Evolutionary conservation across 2,329 filamentous ascomycete genomes (phyloP).

Genomic region (Dactylonectria macrodidyma): DNA sequence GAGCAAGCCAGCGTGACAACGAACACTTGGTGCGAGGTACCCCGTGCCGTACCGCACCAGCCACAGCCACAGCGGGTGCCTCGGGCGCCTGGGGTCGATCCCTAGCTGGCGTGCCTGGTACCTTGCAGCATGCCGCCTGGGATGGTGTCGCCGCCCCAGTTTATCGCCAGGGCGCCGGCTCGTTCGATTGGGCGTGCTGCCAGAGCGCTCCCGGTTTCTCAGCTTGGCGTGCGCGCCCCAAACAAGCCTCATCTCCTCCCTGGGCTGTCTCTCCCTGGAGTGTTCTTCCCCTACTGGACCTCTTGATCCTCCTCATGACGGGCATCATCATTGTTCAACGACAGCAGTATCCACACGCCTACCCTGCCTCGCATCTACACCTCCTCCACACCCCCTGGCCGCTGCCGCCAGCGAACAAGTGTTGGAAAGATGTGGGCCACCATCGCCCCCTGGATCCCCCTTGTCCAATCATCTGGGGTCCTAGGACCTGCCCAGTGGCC

Average conservation of each 20-base stretch:
- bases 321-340: neutral
- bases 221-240: constrained; percentile 38
- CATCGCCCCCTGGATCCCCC: constrained; percentile 26
- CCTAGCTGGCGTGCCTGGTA: constrained; percentile 14
- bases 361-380: constrained; percentile 29
- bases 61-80: constrained; percentile 21
- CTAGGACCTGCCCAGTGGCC: constrained; percentile 18
- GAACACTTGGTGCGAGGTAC: neutral
- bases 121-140: constrained; percentile 22
- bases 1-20: neutral
- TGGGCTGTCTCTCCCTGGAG: neutral
- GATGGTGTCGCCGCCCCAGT: constrained; percentile 7
- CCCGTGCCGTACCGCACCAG: constrained; percentile 16
- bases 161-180: neutral
- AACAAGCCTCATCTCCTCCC: constrained; percentile 47
- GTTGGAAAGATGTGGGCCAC: constrained; percentile 7
- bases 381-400: constrained; percentile 23
- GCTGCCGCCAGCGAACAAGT: constrained; percentile 10
- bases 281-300: constrained; percentile 15
- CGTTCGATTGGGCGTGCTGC: neutral
- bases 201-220: constrained; percentile 6
- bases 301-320: constrained; percentile 3
- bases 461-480: constrained; percentile 32
- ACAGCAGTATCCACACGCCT: constrained; percentile 21
- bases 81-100: neutral